Percentiles rank a stretch among this genome's conserved stretches.
Conservation (phyloP, 2,329 filamentous ascomycete species). For the Microthyrium microscopicum region DNA sequence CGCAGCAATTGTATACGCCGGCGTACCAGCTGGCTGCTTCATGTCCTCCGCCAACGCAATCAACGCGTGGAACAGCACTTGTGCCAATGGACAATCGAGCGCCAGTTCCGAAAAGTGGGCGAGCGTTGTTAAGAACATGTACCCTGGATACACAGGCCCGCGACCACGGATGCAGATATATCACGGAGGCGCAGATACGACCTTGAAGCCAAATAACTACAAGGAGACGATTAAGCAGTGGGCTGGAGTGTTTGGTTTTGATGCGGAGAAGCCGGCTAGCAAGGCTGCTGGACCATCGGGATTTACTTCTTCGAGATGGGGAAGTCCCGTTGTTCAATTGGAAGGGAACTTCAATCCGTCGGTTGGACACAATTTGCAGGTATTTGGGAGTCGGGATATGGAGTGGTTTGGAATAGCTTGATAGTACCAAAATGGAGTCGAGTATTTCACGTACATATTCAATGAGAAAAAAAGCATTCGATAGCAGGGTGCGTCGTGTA, state of each 20-base stretch:
- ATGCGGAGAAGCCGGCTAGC: not conserved
- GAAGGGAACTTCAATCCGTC: too few relatives aligned
- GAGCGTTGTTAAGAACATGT: constrained; percentile 17
- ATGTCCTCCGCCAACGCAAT: not conserved
- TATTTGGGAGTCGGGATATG: constrained; percentile 2
- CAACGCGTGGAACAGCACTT: constrained; percentile 10
- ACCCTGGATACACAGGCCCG: constrained; percentile 20
- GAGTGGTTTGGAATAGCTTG: constrained; percentile 5
- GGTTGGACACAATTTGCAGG: constrained; percentile 2
- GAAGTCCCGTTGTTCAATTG: not conserved
- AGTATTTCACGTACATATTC: too few relatives aligned
- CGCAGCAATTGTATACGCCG: constrained; percentile 28
- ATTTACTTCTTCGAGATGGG: constrained; percentile 2
- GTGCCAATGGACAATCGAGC: constrained; percentile 11
- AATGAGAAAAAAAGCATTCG: too few relatives aligned
- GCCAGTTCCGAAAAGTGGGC: constrained; percentile 17
- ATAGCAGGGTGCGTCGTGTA: too few relatives aligned
- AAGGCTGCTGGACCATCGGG: not conserved
- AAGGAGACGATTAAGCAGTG: constrained; percentile 8
- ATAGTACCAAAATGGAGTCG: too few relatives aligned
- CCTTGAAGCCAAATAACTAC: constrained; percentile 3
- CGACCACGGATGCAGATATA: constrained; percentile 21
- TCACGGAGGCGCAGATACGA: constrained; percentile 20
- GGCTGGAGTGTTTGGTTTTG: constrained; percentile 6
- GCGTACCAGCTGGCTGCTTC: constrained; percentile 36